Evolutionary conservation across 2,329 filamentous ascomycete genomes (phyloP), one percentile per base, ranked within the genome.

Genomic region (Iodosphaeria phyllophila): DNA sequence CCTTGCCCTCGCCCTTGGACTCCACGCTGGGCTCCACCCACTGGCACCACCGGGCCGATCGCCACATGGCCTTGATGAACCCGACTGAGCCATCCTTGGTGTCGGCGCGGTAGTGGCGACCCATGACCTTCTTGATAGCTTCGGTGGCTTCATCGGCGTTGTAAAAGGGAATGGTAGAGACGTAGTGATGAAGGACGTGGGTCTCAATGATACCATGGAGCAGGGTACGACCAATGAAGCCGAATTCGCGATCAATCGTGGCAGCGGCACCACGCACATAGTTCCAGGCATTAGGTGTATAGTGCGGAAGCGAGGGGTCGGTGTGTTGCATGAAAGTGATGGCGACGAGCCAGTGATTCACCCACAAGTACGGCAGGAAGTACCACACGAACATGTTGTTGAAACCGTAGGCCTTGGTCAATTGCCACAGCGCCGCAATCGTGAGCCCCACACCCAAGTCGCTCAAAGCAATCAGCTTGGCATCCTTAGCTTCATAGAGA

Each of bases 251-350:
- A 47, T 95, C 86, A 42, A 95, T 92, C 33, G 86, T 95, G 30
- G 86, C 84, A 30, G 83, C 84, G 29, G 86, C 86, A 41, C 86
- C 86, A 38, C 86, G 83, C 36, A 84, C 73, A 46, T 83, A 95
- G 57, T 76, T 92, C 86, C 86, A 95, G 43, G 76, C 68, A 34
- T 77, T 65, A 31, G 71, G 66, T 28, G 74, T 68, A 64, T 95
- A 95, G 64, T 95, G 86, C 31, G 86, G 86, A 22, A 95, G 76
- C 20, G 76, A 71, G 23, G 84, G 84, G 50, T 95, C 84, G 46
- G 86, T 93, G 68, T 95, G 86, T 57, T 95, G 86, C 34, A 95
- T 72, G 66, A 73, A 95, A 39, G 86, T 95, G 52, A 95, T 95
- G 49, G 84, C 84, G 38, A 95, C 84, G 28, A 95, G 76, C 86